Percentiles rank a stretch among this genome's conserved stretches.
These are phyloP conservation scores for Leptographium radiaticola DNA, from an alignment of 2,329 filamentous ascomycete genomes.

Conservation along the genomic window DNA sequence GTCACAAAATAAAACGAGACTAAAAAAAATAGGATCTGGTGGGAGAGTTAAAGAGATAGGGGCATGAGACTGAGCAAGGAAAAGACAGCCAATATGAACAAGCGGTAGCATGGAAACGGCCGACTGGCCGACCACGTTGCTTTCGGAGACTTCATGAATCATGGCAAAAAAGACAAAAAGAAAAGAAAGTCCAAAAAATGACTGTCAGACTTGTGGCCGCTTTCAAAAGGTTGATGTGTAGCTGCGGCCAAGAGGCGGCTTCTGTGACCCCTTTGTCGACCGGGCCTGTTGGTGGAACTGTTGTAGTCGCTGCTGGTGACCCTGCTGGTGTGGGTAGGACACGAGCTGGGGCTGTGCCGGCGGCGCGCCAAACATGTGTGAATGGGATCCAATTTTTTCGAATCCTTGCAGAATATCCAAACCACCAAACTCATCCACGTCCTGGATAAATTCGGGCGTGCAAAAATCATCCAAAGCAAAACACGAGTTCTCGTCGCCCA, in stretches of 20 bases:
- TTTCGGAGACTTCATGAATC: conserved; percentile 13
- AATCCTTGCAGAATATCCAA: conserved; percentile 67
- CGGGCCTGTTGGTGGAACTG: background rate
- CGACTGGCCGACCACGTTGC: conserved; percentile 2
- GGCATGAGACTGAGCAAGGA: background rate
- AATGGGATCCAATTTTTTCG: conserved; percentile 53
- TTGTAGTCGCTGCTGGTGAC: conserved; percentile 16
- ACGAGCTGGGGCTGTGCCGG: conserved; percentile 20
- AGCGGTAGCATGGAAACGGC: background rate
- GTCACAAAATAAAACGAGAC: background rate
- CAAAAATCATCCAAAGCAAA: conserved; percentile 39
- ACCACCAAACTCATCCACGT: conserved; percentile 42
- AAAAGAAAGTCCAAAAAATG: background rate
- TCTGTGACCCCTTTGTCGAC: conserved; percentile 13
- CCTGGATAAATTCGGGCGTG: conserved; percentile 42
- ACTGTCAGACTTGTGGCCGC: no score
- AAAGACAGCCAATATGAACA: background rate
- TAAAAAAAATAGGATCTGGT: background rate
- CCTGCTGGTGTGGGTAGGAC: conserved; percentile 17
- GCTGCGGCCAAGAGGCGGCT: conserved; percentile 25
- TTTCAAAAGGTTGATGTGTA: conserved; percentile 22
- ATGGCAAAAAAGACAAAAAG: conserved; percentile 6
- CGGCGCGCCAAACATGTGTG: conserved; percentile 12
- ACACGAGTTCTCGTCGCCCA: conserved; percentile 28
- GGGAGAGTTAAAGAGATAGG: background rate